phyloP scores from a whole-genome alignment of 352 stramenopile genomes.

The Phytophthora multivora region DNA sequence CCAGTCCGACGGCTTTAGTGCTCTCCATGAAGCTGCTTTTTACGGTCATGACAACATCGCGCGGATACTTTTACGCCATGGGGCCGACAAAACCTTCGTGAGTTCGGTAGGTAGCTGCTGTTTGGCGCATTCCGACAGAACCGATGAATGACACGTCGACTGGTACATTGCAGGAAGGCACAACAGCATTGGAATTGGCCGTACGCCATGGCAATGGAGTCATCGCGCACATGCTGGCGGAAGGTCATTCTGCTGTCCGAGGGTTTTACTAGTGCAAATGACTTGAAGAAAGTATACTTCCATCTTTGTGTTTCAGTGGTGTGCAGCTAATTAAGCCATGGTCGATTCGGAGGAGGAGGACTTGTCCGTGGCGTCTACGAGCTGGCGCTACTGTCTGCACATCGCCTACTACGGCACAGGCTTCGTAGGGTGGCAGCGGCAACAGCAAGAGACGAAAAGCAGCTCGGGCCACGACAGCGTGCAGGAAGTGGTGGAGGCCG shows the following conservation, averaged over 20 bases:
- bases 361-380: slow-evolving; percentile 7
- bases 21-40: slow-evolving; percentile 74
- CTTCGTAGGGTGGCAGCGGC: slow-evolving; percentile 84
- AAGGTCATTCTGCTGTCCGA: slow-evolving; percentile 52
- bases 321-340: slow-evolving; percentile 6
- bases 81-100: slow-evolving; percentile 62
- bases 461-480: slow-evolving; percentile 65
- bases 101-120: slow-evolving; percentile 51
- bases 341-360: slow-evolving; percentile 1
- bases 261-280: slow-evolving; percentile 62
- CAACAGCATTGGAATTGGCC: slow-evolving; percentile 64
- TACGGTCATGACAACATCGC: slow-evolving; percentile 64
- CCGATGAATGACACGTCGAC: no score
- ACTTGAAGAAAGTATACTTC: slow-evolving; percentile 34
- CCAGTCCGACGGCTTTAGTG: slow-evolving; percentile 74
- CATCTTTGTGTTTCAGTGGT: slow-evolving; percentile 21
- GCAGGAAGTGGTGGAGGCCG: slow-evolving; percentile 79
- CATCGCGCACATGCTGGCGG: slow-evolving; percentile 61
- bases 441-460: slow-evolving; percentile 66
- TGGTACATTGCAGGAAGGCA: slow-evolving; percentile 49
- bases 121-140: not conserved
- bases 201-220: slow-evolving; percentile 69
- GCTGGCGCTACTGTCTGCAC: slow-evolving; percentile 70
- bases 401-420: slow-evolving; percentile 80
- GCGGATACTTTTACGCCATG: slow-evolving; percentile 53